Conservation (phyloP, 768 basidiomycete species). For the Suillus plorans region DNA sequence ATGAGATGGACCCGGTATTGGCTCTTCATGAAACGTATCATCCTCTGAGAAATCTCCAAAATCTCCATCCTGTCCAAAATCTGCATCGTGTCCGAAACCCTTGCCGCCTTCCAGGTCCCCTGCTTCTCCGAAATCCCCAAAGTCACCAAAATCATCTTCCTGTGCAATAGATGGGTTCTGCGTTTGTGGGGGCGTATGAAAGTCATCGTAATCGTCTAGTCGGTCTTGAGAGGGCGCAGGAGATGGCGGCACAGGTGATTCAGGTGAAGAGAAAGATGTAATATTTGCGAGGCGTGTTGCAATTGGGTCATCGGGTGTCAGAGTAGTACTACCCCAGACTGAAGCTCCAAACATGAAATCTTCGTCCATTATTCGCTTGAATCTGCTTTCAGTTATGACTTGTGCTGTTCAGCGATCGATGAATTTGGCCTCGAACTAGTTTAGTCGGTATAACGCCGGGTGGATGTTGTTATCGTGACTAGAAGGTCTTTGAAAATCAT, state of each 20-base stretch:
- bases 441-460: not conserved
- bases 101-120: slow-evolving; percentile 26
- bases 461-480: slow-evolving; percentile 4
- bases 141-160: slow-evolving; percentile 85
- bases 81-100: slow-evolving; percentile 24
- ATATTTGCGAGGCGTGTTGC: slow-evolving; percentile 27
- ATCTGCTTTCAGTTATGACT: slow-evolving; percentile 8
- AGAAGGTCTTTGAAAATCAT: not conserved
- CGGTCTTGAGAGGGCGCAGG: slow-evolving; percentile 32
- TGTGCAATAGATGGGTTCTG: slow-evolving; percentile 37
- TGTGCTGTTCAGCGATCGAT: slow-evolving; percentile 12
- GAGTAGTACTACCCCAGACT: slow-evolving; percentile 56
- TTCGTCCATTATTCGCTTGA: slow-evolving; percentile 58
- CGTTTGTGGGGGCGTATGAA: slow-evolving; percentile 49
- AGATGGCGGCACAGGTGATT: slow-evolving; percentile 23
- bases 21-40: slow-evolving; percentile 18
- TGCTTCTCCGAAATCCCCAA: slow-evolving; percentile 82
- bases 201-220: slow-evolving; percentile 54
- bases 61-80: slow-evolving; percentile 36
- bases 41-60: slow-evolving; percentile 40
- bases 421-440: not conserved
- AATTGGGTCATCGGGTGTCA: slow-evolving; percentile 33
- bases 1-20: slow-evolving; percentile 43
- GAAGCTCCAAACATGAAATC: slow-evolving; percentile 71
- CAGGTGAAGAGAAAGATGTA: slow-evolving; percentile 17